A percentile compares a stretch with the other conserved stretches of the same genome.
Conservation (phyloP, 257 asterid species). For the Orobanche coerulescens region DNA sequence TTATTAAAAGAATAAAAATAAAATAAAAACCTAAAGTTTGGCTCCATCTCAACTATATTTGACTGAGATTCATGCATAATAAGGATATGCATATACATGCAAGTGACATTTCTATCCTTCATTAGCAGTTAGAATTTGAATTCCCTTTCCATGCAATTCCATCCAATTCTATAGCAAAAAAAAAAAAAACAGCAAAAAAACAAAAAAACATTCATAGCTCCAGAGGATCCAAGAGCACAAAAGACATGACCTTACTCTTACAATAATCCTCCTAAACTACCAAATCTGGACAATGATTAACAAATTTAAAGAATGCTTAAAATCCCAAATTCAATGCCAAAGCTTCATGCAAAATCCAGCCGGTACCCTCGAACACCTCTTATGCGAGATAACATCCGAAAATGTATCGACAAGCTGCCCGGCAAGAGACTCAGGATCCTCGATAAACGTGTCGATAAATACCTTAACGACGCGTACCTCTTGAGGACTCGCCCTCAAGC, state of each 20-base stretch:
- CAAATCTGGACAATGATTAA: neutral
- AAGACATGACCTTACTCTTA: neutral
- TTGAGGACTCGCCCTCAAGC: conserved; percentile 61
- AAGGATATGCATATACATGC: too few relatives aligned
- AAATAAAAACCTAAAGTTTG: too few relatives aligned
- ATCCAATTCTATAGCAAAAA: too few relatives aligned
- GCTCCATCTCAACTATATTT: too few relatives aligned
- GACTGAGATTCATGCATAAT: too few relatives aligned
- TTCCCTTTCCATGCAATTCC: too few relatives aligned
- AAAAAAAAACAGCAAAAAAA: too few relatives aligned
- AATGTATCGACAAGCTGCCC: conserved; percentile 67
- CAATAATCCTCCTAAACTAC: neutral
- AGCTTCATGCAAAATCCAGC: conserved; percentile 64
- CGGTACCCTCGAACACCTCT: conserved; percentile 36
- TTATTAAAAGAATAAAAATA: too few relatives aligned
- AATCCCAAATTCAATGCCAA: conserved; percentile 50
- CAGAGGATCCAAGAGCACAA: neutral
- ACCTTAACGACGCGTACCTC: conserved; percentile 55
- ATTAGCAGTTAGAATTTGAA: too few relatives aligned
- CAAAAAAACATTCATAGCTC: neutral
- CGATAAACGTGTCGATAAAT: conserved; percentile 56
- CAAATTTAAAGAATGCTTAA: neutral
- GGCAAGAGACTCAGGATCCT: conserved; percentile 61
- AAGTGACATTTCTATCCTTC: too few relatives aligned
- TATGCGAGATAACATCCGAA: conserved; percentile 41